phyloP scores from a whole-genome alignment of 192 early-diverging fungal genomes.

The Kickxella alabastrina region DNA sequence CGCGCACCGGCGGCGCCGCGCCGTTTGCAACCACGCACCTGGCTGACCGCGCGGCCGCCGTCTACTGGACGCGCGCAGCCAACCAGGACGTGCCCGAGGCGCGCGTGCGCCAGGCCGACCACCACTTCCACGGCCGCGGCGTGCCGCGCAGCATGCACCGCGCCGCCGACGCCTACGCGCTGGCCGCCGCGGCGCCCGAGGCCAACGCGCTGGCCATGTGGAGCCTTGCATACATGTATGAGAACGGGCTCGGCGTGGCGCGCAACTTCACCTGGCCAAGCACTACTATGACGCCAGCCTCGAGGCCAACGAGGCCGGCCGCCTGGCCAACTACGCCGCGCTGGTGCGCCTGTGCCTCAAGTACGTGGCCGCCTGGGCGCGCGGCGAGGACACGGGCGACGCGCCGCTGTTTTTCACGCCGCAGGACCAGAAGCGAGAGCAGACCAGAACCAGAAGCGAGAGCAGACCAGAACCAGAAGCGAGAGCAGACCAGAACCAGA shows the following conservation, averaged over 20 bases:
- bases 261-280: slow-evolving; percentile 91
- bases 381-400: slow-evolving; percentile 56
- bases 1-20: neutral
- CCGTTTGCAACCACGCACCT: slow-evolving; percentile 8
- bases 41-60: slow-evolving; percentile 60
- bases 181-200: slow-evolving; percentile 70
- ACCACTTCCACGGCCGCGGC: slow-evolving; percentile 85
- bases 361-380: slow-evolving; percentile 62
- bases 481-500: neutral
- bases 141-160: slow-evolving; percentile 59
- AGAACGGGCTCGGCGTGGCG: slow-evolving; percentile 85
- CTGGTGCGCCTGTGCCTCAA: slow-evolving; percentile 65
- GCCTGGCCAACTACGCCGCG: slow-evolving; percentile 72
- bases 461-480: slow-evolving; percentile 8
- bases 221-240: slow-evolving; percentile 96
- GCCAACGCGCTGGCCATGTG: slow-evolving; percentile 85
- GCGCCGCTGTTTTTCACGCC: slow-evolving; percentile 50
- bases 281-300: slow-evolving; percentile 86
- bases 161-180: slow-evolving; percentile 79
- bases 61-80: slow-evolving; percentile 91
- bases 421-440: slow-evolving; percentile 5
- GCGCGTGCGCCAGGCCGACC: slow-evolving; percentile 88
- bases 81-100: slow-evolving; percentile 90
- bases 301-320: slow-evolving; percentile 71
- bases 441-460: slow-evolving; percentile 10